phyloP scores from a whole-genome alignment of 768 basidiomycete genomes.

The Mycena sanguinolenta region DNA sequence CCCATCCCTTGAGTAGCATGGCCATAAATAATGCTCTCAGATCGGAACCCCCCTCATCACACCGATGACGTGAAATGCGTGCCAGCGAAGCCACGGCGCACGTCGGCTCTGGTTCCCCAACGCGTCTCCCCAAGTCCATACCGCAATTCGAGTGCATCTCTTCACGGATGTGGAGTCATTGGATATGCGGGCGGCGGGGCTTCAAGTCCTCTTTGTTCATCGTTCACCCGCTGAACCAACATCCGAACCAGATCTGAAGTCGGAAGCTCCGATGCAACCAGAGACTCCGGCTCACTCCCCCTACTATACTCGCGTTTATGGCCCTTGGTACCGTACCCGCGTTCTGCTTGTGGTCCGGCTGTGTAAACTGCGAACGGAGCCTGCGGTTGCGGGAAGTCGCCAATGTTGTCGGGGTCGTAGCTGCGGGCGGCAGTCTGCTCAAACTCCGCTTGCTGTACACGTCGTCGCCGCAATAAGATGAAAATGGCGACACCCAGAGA shows the following conservation, averaged over 20 bases:
- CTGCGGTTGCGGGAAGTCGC: background rate
- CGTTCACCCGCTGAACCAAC: background rate
- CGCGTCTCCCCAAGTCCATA: too few relatives aligned
- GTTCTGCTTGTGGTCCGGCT: background rate
- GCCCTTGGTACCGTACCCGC: background rate
- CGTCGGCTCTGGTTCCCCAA: background rate
- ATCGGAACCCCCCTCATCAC: too few relatives aligned
- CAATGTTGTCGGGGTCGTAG: background rate
- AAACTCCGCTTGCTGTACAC: background rate
- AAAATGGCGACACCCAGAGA: background rate
- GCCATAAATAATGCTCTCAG: too few relatives aligned
- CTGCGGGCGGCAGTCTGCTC: background rate
- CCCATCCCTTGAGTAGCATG: too few relatives aligned
- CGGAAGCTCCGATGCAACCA: background rate
- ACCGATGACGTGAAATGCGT: background rate
- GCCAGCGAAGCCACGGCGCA: background rate
- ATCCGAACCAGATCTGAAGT: constrained; percentile 2
- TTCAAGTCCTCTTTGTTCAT: background rate
- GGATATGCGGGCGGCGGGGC: background rate
- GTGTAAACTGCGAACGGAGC: background rate
- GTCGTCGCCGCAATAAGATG: background rate
- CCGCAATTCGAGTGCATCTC: too few relatives aligned
- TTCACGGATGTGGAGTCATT: background rate
- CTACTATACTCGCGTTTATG: background rate
- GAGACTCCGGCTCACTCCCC: too few relatives aligned